These are phyloP conservation scores for Lentinula edodes DNA, from an alignment of 768 basidiomycete species.

Conservation along the genomic window DNA sequence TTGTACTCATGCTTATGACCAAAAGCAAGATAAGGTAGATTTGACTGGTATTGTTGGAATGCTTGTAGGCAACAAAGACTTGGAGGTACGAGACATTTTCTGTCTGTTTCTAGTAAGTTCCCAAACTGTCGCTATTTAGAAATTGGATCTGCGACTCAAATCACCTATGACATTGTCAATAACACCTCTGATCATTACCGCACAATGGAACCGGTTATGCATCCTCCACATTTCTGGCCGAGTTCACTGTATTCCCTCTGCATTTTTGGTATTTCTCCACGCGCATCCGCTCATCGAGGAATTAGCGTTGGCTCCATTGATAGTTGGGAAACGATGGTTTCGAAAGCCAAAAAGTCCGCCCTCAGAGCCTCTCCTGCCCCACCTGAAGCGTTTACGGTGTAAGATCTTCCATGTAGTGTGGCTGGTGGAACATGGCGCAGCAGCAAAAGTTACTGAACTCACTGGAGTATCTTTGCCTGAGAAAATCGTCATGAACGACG, in stretches of 20 bases:
- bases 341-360: background rate
- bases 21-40: background rate
- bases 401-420: background rate
- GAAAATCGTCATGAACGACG: background rate
- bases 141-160: background rate
- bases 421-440: background rate
- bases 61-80: background rate
- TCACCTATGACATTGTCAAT: background rate
- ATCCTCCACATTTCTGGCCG: background rate
- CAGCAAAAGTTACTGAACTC: background rate
- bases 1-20: background rate
- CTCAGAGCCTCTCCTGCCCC: background rate
- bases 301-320: background rate
- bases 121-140: background rate
- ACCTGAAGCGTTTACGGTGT: background rate
- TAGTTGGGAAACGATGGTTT: background rate
- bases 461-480: background rate
- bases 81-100: background rate
- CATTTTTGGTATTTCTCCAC: background rate
- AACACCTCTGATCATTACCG: background rate
- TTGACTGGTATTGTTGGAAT: background rate
- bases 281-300: background rate
- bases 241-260: background rate
- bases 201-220: background rate
- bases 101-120: background rate